Percentiles rank a stretch among this genome's conserved stretches.
These are phyloP conservation scores for Pythium scleroteichum DNA, from an alignment of 352 stramenopile genomes.

Conservation along the genomic window DNA sequence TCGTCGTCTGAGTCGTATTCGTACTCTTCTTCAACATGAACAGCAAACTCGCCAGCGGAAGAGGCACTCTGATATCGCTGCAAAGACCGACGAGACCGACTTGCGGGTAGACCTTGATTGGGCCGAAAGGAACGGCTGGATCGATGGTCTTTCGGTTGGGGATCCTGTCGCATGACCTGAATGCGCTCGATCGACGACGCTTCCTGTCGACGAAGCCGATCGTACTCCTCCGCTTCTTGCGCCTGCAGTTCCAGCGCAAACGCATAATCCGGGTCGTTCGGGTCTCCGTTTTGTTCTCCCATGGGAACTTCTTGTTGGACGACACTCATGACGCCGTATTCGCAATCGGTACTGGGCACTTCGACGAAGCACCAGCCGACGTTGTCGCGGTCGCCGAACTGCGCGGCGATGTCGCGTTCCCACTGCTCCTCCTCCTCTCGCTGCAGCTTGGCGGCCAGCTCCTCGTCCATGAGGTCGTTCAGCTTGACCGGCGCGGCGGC, in stretches of 20 bases:
- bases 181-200: slow-evolving; percentile 70
- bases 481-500: slow-evolving; percentile 41
- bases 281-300: slow-evolving; percentile 31
- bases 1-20: slow-evolving; percentile 26
- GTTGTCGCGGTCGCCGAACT: slow-evolving; percentile 58
- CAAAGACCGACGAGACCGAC: slow-evolving; percentile 15
- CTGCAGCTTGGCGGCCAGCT: slow-evolving; percentile 69
- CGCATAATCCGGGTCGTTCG: slow-evolving; percentile 69
- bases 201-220: slow-evolving; percentile 66
- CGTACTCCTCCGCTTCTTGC: slow-evolving; percentile 73
- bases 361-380: slow-evolving; percentile 77
- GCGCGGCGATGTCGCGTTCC: slow-evolving; percentile 59
- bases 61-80: slow-evolving; percentile 16
- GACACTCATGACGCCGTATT: slow-evolving; percentile 71
- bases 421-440: slow-evolving; percentile 70
- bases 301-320: slow-evolving; percentile 68
- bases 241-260: slow-evolving; percentile 72
- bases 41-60: slow-evolving; percentile 19
- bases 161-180: slow-evolving; percentile 53
- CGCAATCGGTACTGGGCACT: slow-evolving; percentile 49
- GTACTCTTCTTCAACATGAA: slow-evolving; percentile 29
- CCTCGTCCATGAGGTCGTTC: slow-evolving; percentile 70
- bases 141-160: slow-evolving; percentile 21
- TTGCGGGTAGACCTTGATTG: not conserved
- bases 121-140: slow-evolving; percentile 14